Evolutionary conservation across 345 rosid genomes (phyloP), one percentile per base, ranked within the genome.

Genomic region (Sonneratia caseolaris): DNA sequence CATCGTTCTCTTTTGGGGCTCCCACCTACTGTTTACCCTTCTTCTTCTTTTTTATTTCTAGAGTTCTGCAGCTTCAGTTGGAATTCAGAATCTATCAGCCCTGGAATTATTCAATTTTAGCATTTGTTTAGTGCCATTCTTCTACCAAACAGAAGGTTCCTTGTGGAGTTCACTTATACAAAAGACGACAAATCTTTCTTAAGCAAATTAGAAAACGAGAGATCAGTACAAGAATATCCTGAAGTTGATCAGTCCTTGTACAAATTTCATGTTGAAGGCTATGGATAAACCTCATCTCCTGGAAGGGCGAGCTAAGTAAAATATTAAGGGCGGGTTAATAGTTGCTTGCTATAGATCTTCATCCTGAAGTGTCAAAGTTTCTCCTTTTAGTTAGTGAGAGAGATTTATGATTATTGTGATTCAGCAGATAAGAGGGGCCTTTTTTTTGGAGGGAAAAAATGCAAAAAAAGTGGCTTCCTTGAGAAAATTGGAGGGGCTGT

Each of bases 1-100:
- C 68, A 72, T 72, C 61, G 45, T 71, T 61, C 53, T 71, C 49
- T 21, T 67, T 16, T 42, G 70, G 45, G 68, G 51, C 51, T 37
- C 45, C 68, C 47, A 36, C 68, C 68, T 66, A 1, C 22, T 27
- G 45, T 11, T 0, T 27, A 27, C 32, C 32, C 32, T 66, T 22
- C 32, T 45, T 11, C 6, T 3, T 10, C 6, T 7, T 27, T 32
- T 27, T 9, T 38, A 9, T 27, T 27, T 38, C n/a, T 51, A 67
- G 27, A 21, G 4, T n/a, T 42, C 32, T 18, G 42, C 49, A 19
- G 51, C 51, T 67, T 32, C 49, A 67, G 10, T 21, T 40, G 21
- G 32, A 67, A 67, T 38, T 38, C 37, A 66, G 59, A 53, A 53
- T 53, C 59, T 18, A 53, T 53, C 59, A 16, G 22, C 59, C 15